Base-by-base conservation (phyloP, 768 basidiomycete genomes). In the Russula olivacea region DNA sequence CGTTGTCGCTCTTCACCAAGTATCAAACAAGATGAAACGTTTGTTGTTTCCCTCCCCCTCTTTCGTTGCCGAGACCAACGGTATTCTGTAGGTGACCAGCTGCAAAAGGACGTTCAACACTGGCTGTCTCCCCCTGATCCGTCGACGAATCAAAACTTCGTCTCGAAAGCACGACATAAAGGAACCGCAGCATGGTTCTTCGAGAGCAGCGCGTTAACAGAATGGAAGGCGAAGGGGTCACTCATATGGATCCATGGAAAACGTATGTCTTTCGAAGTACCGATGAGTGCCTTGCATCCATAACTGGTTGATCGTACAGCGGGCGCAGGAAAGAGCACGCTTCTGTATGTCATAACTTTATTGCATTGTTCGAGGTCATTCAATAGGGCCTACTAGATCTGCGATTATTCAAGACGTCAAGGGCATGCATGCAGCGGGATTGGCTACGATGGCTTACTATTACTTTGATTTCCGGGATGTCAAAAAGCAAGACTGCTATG, bases 401-500 rank as follows among this genome's bases (percentile, higher is more conserved):
- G 53, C 53, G 2, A 48, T 61, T 6, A 49, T 61, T 19, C n/a
- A 61, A 5, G 53, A 61, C 6, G 12, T 61, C 9, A 9, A 21
- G 0, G 7, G 23, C 25, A 32, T 32, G 23, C 45, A 36, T 11
- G 36, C 21, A 19, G 45, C 34, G 0, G 59, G 59, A 25, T n/a
- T 60, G 23, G 59, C 59, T 1, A 34, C 41, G 10, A 43, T 60
- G 41, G 61, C 34, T 1, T 61, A 61, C 19, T 55, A 55, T 43
- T 61, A 61, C 11, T 61, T 50, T 21, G 59, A 61, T 23, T 61
- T 61, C 34, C 25, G 59, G 11, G 59, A 61, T 15, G 17, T 3
- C 30, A 15, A 36, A 5, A 61, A 61, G 17, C 59, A 61, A 30
- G 19, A 61, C 14, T 41, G n/a, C 23, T 41, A 43, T 11, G 59